These are phyloP conservation scores for Exophiala calicioides DNA, from an alignment of 2,329 filamentous ascomycete genomes.

Conservation along the genomic window DNA sequence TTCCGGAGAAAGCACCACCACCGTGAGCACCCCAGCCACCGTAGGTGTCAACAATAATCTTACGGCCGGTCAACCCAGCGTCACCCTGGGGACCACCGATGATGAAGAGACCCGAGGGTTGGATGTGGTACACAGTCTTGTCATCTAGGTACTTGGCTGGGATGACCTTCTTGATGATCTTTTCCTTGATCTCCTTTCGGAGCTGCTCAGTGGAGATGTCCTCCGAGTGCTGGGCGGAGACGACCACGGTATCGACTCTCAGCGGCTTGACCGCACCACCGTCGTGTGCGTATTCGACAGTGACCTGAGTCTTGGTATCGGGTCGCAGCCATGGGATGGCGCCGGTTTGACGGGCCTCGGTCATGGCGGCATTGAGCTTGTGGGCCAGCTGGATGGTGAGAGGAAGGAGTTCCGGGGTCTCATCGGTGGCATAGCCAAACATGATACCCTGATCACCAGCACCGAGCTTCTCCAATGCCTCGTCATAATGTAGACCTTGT, in stretches of 20 bases:
- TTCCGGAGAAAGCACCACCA: constrained; percentile 99
- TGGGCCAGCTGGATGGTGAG: constrained; percentile 92
- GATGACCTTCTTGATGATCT: constrained; percentile 95
- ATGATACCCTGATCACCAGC: constrained; percentile 99
- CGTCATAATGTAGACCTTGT: constrained; percentile 97
- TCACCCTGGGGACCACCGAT: constrained; percentile 99
- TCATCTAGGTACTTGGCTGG: constrained; percentile 90
- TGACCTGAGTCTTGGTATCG: constrained; percentile 99
- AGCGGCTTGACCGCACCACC: constrained; percentile 87
- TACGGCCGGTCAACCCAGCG: constrained; percentile 95
- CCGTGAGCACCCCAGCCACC: constrained; percentile 99
- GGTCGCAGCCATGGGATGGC: constrained; percentile 90
- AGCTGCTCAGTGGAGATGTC: constrained; percentile 88
- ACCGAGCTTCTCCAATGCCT: constrained; percentile 95
- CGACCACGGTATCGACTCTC: constrained; percentile 93
- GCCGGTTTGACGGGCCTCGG: constrained; percentile 81
- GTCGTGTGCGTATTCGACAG: constrained; percentile 97
- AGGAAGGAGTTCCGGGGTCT: constrained; percentile 96
- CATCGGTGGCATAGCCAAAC: constrained; percentile 99
- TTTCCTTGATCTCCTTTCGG: constrained; percentile 91
- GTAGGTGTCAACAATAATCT: constrained; percentile 99
- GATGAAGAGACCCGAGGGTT: constrained; percentile 98
- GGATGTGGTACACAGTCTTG: constrained; percentile 95
- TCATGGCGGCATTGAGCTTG: constrained; percentile 97
- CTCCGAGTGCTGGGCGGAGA: constrained; percentile 90